A percentile compares a stretch with the other conserved stretches of the same genome.
Evolutionary conservation across 371 early-diverging fungal genomes (phyloP).

Genomic region (Fennellomyces sp.): DNA sequence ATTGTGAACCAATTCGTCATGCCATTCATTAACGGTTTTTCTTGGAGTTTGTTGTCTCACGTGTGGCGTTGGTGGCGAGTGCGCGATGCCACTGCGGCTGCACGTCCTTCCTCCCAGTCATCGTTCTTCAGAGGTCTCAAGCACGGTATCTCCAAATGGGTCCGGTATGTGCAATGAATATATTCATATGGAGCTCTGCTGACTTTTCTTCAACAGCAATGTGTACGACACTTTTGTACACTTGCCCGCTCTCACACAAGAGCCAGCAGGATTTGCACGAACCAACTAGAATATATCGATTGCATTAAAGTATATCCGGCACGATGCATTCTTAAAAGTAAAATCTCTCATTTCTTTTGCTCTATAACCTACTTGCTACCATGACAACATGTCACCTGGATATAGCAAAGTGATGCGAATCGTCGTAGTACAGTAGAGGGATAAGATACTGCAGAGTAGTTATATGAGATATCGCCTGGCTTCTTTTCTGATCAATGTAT

Average conservation of each 20-base stretch:
- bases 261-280: slow-evolving; percentile 1
- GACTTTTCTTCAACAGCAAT: neutral
- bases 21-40: slow-evolving; percentile 48
- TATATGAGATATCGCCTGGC: no score
- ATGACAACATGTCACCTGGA: no score
- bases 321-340: no score
- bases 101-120: slow-evolving; percentile 1
- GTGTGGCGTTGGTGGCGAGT: slow-evolving; percentile 48
- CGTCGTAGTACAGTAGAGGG: no score
- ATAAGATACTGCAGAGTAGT: no score
- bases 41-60: slow-evolving; percentile 38
- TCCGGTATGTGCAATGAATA: slow-evolving; percentile 26
- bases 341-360: no score
- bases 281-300: neutral
- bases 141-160: slow-evolving; percentile 31
- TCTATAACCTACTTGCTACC: no score
- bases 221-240: slow-evolving; percentile 16
- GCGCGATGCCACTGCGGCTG: slow-evolving; percentile 9
- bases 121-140: slow-evolving; percentile 31
- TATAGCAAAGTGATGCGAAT: no score
- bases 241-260: slow-evolving; percentile 5
- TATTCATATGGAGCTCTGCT: no score
- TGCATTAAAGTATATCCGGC: no score
- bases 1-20: slow-evolving; percentile 47
- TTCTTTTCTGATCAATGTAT: no score